A percentile compares a stretch with the other conserved stretches of the same genome.
Conservation (phyloP, 202 grass and related monocot species). For the Zizania palustris region DNA sequence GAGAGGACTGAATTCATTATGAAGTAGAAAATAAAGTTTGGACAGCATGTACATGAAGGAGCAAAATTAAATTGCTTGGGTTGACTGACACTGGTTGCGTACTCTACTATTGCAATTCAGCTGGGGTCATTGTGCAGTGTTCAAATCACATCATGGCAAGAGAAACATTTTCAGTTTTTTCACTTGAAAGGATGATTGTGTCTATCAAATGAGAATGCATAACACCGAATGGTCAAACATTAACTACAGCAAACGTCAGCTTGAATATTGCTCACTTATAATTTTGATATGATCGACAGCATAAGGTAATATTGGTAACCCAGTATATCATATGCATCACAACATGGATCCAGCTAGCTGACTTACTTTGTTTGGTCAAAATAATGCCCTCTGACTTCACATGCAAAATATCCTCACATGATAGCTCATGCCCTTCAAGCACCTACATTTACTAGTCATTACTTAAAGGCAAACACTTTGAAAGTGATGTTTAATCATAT, state of each 20-base stretch:
- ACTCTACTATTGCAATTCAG: constrained; percentile 17
- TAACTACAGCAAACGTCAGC: constrained; percentile 19
- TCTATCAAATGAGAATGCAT: constrained; percentile 17
- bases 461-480: constrained; percentile 30
- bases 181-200: constrained; percentile 16
- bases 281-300: constrained; percentile 14
- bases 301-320: constrained; percentile 9
- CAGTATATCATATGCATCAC: constrained; percentile 37
- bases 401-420: constrained; percentile 79
- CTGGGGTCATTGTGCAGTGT: constrained; percentile 23
- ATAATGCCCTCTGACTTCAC: constrained; percentile 77
- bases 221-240: constrained; percentile 21
- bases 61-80: constrained; percentile 19
- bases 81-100: constrained; percentile 8
- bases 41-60: constrained; percentile 22
- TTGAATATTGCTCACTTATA: background rate
- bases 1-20: constrained; percentile 16
- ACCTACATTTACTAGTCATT: constrained; percentile 55
- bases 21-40: constrained; percentile 7
- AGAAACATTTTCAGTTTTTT: background rate
- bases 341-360: constrained; percentile 15
- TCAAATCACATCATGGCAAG: constrained; percentile 15
- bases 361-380: constrained; percentile 87
- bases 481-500: constrained; percentile 27
- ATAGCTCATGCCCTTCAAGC: constrained; percentile 68